Conservation (phyloP, 352 stramenopile genomes). For the Pythium pyrilobum region DNA sequence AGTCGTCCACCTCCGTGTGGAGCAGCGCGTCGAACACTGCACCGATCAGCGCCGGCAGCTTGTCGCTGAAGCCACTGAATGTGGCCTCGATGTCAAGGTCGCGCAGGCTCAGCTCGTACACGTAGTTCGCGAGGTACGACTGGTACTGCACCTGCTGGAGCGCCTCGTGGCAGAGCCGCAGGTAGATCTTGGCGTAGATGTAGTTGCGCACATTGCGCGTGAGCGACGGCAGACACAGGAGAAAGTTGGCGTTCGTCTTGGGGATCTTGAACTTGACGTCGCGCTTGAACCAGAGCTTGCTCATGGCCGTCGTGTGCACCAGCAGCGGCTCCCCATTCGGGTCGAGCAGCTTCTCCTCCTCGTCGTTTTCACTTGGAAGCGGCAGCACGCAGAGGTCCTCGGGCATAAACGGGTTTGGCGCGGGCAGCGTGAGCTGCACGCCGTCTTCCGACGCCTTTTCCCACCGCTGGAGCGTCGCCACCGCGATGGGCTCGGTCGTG, state of each 20-base stretch:
- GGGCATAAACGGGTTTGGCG: slow-evolving; percentile 69
- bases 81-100: slow-evolving; percentile 65
- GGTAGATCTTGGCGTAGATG: slow-evolving; percentile 61
- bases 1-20: slow-evolving; percentile 21
- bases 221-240: slow-evolving; percentile 49
- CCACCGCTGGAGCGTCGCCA: slow-evolving; percentile 24
- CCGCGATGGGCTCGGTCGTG: slow-evolving; percentile 27
- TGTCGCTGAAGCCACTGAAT: slow-evolving; percentile 71
- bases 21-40: slow-evolving; percentile 43
- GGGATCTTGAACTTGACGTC: slow-evolving; percentile 60
- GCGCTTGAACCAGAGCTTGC: slow-evolving; percentile 75
- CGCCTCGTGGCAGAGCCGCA: slow-evolving; percentile 55
- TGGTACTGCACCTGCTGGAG: slow-evolving; percentile 67
- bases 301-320: slow-evolving; percentile 20
- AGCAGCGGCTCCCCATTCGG: slow-evolving; percentile 29
- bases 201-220: slow-evolving; percentile 36
- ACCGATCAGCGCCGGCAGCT: slow-evolving; percentile 43
- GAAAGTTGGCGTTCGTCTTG: slow-evolving; percentile 61
- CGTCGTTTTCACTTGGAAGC: neutral
- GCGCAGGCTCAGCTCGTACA: slow-evolving; percentile 47
- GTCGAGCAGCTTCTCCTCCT: neutral
- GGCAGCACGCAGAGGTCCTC: slow-evolving; percentile 47
- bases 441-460: neutral
- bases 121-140: slow-evolving; percentile 48
- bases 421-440: slow-evolving; percentile 11